Evolutionary conservation across 306 rosid genomes (phyloP).

Genomic region (Rosa chinensis): DNA sequence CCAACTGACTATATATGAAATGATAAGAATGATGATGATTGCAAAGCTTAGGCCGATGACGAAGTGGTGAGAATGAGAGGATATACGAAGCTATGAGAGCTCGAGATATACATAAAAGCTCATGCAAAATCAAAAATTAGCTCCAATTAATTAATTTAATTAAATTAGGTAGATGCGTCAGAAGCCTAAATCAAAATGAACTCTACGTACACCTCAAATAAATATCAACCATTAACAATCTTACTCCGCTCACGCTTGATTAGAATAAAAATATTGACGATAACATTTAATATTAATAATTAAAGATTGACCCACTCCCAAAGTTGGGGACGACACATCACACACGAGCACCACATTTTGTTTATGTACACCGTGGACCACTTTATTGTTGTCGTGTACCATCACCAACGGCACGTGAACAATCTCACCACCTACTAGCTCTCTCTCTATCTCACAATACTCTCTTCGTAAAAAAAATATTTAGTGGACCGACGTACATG

Average conservation of each 20-base stretch:
- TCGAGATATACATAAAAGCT: background rate
- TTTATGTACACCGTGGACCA: background rate
- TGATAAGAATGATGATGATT: background rate
- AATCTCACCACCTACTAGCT: background rate
- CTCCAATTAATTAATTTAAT: background rate
- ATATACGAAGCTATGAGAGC: background rate
- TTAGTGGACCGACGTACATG: no score
- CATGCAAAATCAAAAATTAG: background rate
- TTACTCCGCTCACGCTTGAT: background rate
- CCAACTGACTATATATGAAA: background rate
- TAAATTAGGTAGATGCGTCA: no score
- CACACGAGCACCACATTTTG: background rate
- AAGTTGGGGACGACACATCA: background rate
- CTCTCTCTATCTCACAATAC: no score
- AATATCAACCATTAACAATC: background rate
- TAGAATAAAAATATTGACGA: no score
- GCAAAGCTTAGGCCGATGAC: conserved; percentile 15
- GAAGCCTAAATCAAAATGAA: background rate
- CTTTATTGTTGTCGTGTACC: background rate
- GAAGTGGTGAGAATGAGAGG: background rate
- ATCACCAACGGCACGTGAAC: background rate
- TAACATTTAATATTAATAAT: background rate
- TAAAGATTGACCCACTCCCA: background rate
- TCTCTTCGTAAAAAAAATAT: no score
- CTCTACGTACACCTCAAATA: background rate